Conservation (phyloP, 2,329 filamentous ascomycete genomes). For the Capronia coronata region DNA sequence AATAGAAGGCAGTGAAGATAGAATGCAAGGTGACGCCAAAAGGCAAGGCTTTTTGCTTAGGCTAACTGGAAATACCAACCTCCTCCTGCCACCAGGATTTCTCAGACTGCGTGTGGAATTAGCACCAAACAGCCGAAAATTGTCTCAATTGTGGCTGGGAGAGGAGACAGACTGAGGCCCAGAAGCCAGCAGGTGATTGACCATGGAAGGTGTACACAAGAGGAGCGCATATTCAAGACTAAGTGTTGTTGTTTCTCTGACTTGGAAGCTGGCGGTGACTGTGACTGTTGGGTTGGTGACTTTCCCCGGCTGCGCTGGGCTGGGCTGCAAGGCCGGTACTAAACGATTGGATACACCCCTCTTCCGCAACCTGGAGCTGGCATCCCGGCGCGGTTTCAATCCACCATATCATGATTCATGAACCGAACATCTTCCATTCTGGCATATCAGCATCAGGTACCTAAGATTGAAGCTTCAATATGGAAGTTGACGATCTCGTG, state of each 20-base stretch:
- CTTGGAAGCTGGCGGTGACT: neutral
- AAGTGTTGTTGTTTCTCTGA: neutral
- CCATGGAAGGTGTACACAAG: neutral
- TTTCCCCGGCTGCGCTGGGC: too few relatives aligned
- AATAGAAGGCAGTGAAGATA: conserved; percentile 4
- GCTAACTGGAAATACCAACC: neutral
- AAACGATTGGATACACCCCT: neutral
- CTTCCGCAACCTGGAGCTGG: neutral
- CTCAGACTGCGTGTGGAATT: neutral
- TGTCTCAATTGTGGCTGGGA: neutral
- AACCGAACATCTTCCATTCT: too few relatives aligned
- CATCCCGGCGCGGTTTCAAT: neutral
- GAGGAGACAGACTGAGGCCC: neutral
- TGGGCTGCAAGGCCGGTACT: too few relatives aligned
- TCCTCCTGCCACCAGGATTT: neutral
- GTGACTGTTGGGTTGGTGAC: too few relatives aligned
- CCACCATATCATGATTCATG: too few relatives aligned
- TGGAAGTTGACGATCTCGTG: neutral
- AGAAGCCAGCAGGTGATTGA: neutral
- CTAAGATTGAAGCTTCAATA: too few relatives aligned
- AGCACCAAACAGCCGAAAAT: neutral
- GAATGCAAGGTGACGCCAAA: neutral
- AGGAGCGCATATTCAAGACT: neutral
- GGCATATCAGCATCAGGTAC: neutral
- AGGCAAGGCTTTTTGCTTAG: neutral